phyloP scores from a whole-genome alignment of 2,329 filamentous ascomycete species.

The Claviceps pazoutovae region DNA sequence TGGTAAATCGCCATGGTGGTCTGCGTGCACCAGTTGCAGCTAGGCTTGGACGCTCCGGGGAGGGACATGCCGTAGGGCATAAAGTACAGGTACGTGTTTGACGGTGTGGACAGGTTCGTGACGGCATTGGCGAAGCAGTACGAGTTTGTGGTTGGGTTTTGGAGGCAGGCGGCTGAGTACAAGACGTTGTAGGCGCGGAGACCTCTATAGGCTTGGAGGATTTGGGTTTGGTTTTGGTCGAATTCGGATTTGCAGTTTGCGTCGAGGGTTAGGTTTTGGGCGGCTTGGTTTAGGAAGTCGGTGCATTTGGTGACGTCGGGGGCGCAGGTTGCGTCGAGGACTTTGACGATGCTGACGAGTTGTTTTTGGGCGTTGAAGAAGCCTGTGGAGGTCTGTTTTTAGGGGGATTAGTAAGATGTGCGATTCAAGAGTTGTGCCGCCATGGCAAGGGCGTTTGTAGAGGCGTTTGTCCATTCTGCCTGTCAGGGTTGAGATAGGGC shows the following conservation, averaged over 20 bases:
- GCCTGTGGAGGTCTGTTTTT: constrained; percentile 54
- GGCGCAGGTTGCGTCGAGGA: constrained; percentile 65
- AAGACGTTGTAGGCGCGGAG: constrained; percentile 64
- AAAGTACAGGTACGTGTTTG: constrained; percentile 72
- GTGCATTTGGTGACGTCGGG: constrained; percentile 54
- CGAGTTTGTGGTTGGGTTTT: constrained; percentile 46
- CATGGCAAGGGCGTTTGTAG: no score
- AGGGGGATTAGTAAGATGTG: not conserved
- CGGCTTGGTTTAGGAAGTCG: constrained; percentile 48
- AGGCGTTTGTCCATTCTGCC: no score
- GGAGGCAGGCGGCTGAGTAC: constrained; percentile 70
- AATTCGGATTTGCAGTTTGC: constrained; percentile 62
- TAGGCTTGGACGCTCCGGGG: constrained; percentile 52
- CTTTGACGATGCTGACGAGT: constrained; percentile 55
- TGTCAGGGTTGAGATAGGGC: no score
- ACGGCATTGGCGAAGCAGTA: constrained; percentile 80
- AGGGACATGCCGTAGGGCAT: constrained; percentile 64
- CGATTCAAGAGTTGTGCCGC: not conserved
- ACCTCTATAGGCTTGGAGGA: constrained; percentile 61
- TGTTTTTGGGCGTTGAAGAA: constrained; percentile 74
- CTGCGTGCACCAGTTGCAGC: constrained; percentile 62
- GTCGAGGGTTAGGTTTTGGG: constrained; percentile 45
- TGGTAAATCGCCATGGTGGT: constrained; percentile 75
- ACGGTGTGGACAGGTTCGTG: constrained; percentile 55
- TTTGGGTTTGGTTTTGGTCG: constrained; percentile 49